A percentile compares a stretch with the other conserved stretches of the same genome.
Evolutionary conservation across 306 rosid species (phyloP).

Genomic region (Comarum palustre): DNA sequence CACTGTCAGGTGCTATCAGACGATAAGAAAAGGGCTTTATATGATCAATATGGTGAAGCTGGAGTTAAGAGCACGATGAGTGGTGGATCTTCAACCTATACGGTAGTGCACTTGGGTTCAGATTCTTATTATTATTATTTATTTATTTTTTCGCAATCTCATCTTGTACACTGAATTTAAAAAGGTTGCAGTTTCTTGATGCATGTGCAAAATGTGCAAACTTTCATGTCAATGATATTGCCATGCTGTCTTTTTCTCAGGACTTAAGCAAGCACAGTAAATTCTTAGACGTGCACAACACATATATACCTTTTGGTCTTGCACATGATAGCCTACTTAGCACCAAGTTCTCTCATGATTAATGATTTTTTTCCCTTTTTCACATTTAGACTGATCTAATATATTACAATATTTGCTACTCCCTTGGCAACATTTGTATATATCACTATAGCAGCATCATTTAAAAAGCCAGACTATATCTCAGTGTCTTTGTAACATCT

Average conservation of each 20-base stretch:
- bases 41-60: constrained; percentile 97
- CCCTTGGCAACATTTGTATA: background rate
- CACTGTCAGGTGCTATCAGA: constrained; percentile 97
- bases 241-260: background rate
- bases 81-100: constrained; percentile 81
- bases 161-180: constrained; percentile 10
- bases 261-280: background rate
- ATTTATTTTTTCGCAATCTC: background rate
- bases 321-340: background rate
- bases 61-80: constrained; percentile 87
- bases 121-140: constrained; percentile 1
- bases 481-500: background rate
- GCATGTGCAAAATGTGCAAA: constrained; percentile 14
- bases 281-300: background rate
- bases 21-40: constrained; percentile 89
- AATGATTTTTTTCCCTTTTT: background rate
- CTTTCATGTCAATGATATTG: constrained; percentile 6
- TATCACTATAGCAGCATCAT: background rate
- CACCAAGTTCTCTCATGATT: background rate
- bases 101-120: constrained; percentile 50
- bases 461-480: background rate
- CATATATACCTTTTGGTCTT: background rate
- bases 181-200: constrained; percentile 11
- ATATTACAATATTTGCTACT: background rate
- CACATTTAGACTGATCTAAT: background rate